Evolutionary conservation across 495 filamentous ascomycete species (phyloP).

Genomic region (Talaromyces ruber): DNA sequence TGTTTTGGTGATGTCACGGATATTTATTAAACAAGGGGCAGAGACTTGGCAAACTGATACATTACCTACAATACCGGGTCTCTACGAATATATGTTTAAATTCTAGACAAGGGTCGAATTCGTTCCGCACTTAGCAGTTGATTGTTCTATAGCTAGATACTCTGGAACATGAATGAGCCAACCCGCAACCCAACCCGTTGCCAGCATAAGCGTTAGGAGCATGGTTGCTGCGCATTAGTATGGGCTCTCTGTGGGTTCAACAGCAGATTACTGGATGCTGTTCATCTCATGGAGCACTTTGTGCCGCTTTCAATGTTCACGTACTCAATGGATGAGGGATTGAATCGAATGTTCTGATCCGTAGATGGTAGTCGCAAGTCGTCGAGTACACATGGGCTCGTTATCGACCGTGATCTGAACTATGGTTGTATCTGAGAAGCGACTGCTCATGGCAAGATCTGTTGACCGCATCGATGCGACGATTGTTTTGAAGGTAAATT

Average conservation of each 20-base stretch:
- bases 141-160: too few relatives aligned
- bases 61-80: too few relatives aligned
- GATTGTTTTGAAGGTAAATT: neutral
- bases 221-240: too few relatives aligned
- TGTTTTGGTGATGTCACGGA: slow-evolving; percentile 1
- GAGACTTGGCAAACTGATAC: neutral
- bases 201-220: too few relatives aligned
- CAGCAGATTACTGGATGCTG: neutral
- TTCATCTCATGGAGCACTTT: neutral
- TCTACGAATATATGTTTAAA: too few relatives aligned
- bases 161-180: too few relatives aligned
- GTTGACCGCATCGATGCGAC: neutral
- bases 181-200: too few relatives aligned
- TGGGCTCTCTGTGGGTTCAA: neutral
- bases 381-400: neutral
- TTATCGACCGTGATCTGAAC: neutral
- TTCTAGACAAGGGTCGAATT: too few relatives aligned
- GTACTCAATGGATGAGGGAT: neutral
- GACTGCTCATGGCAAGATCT: neutral
- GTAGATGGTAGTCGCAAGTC: neutral
- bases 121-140: too few relatives aligned
- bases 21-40: neutral
- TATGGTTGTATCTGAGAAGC: neutral
- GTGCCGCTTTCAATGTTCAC: neutral
- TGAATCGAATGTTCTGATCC: neutral